Conservation (phyloP, 169 alveolate species). For the Plasmodium gaboni region DNA sequence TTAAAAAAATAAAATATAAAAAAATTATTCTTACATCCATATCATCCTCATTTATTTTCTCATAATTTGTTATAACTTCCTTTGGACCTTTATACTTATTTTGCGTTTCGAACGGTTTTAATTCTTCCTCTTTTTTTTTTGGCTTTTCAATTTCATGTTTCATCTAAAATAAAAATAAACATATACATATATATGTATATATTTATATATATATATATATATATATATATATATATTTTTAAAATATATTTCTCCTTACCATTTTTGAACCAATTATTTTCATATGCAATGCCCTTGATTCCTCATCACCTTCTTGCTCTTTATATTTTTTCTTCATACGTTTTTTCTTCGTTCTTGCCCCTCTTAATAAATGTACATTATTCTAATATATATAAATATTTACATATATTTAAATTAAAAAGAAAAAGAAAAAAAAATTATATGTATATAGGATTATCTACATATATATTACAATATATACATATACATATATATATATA, state of each 20-base stretch:
- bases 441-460: background rate
- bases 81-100: conserved; percentile 34
- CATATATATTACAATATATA: background rate
- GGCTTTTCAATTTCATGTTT: conserved; percentile 44
- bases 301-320: conserved; percentile 62
- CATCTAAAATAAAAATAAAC: conserved; percentile 8
- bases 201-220: background rate
- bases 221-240: background rate
- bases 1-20: background rate
- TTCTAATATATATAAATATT: conserved; percentile 15
- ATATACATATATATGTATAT: background rate
- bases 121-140: conserved; percentile 26
- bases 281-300: conserved; percentile 55
- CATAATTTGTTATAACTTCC: conserved; percentile 34
- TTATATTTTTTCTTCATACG: conserved; percentile 63
- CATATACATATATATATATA: background rate
- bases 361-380: conserved; percentile 54
- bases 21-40: conserved; percentile 34
- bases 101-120: background rate
- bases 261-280: conserved; percentile 53
- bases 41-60: conserved; percentile 57
- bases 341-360: conserved; percentile 60
- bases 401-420: background rate
- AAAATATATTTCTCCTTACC: conserved; percentile 4
- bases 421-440: background rate